These are phyloP conservation scores for Solanum dulcamara DNA, from an alignment of 257 asterid species.

Conservation along the genomic window DNA sequence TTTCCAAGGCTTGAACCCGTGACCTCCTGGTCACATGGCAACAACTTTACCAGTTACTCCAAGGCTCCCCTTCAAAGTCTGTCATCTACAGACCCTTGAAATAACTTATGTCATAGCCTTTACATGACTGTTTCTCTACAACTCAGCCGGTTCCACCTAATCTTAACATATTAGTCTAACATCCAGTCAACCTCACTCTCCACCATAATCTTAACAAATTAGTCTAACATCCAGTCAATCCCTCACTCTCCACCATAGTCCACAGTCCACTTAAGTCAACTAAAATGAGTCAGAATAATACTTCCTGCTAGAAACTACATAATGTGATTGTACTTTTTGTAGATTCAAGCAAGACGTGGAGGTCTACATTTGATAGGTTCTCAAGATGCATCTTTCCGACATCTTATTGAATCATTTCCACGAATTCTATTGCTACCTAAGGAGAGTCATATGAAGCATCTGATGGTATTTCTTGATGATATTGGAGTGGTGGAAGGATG, in stretches of 20 bases:
- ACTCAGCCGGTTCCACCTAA: not conserved
- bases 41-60: too few relatives aligned
- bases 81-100: not conserved
- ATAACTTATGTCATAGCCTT: not conserved
- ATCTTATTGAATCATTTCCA: slow-evolving; percentile 84
- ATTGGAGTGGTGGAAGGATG: slow-evolving; percentile 54
- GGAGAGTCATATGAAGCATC: slow-evolving; percentile 44
- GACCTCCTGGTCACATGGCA: too few relatives aligned
- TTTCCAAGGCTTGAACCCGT: too few relatives aligned
- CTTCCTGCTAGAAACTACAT: not conserved
- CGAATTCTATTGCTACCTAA: slow-evolving; percentile 50
- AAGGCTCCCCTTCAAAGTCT: too few relatives aligned
- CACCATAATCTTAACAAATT: not conserved
- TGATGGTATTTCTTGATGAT: slow-evolving; percentile 48
- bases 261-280: not conserved
- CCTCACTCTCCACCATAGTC: not conserved
- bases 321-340: not conserved
- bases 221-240: not conserved
- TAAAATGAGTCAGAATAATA: not conserved
- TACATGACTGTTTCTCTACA: not conserved
- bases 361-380: slow-evolving; percentile 63
- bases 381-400: slow-evolving; percentile 46
- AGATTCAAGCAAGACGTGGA: slow-evolving; percentile 97
- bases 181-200: not conserved
- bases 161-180: not conserved